Conservation (phyloP, 495 filamentous ascomycete species). For the Ramalina peruviana region DNA sequence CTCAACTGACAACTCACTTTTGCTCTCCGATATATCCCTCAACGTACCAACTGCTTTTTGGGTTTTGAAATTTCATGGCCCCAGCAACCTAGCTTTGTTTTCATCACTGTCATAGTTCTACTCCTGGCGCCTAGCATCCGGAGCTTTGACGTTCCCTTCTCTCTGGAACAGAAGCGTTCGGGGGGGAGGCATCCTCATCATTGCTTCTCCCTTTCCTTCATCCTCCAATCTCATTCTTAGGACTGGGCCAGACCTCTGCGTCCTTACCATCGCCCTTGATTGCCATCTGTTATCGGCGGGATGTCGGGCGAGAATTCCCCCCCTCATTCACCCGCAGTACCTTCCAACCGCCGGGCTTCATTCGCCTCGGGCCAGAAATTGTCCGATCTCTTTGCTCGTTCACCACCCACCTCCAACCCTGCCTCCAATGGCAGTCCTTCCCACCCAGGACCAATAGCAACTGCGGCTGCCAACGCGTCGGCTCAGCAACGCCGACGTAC, state of each 20-base stretch:
- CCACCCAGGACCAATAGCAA: conserved; percentile 50
- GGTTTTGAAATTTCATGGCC: no score
- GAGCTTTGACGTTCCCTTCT: no score
- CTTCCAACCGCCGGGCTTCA: conserved; percentile 33
- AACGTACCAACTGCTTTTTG: no score
- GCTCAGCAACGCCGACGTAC: conserved; percentile 65
- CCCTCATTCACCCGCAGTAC: conserved; percentile 31
- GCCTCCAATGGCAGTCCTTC: conserved; percentile 19
- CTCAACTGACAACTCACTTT: no score
- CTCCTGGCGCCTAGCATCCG: no score
- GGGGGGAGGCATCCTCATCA: neutral
- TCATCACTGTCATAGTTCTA: no score
- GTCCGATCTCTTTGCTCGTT: conserved; percentile 32
- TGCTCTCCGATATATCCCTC: no score
- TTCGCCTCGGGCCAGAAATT: conserved; percentile 33
- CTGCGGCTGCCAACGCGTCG: conserved; percentile 46
- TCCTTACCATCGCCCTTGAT: neutral
- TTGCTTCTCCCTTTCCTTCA: neutral
- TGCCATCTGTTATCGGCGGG: neutral
- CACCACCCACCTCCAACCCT: conserved; percentile 12
- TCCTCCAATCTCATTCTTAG: neutral
- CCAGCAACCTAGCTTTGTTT: no score
- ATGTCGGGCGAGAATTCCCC: conserved; percentile 25
- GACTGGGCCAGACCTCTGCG: neutral
- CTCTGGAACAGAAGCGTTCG: no score